A percentile compares a stretch with the other conserved stretches of the same genome.
Evolutionary conservation across 345 rosid species (phyloP).

Genomic region (Schrenkiella parvula): DNA sequence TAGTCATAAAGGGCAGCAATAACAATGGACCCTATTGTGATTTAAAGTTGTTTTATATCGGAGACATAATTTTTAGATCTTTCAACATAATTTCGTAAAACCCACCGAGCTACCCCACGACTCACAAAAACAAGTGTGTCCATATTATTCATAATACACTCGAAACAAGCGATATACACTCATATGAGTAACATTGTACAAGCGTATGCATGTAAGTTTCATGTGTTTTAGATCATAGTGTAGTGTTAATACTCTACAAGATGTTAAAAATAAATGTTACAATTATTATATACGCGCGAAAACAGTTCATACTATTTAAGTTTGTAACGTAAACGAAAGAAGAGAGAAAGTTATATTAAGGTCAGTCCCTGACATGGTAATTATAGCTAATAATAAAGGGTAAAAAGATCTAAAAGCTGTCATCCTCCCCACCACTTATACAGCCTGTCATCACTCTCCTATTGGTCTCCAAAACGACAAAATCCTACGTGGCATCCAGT

Average conservation of each 20-base stretch:
- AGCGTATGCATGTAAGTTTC: no score
- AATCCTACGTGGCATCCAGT: constrained; percentile 40
- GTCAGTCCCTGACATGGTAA: constrained; percentile 36
- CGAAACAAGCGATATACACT: no score
- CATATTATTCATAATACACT: no score
- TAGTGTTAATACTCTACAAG: background rate
- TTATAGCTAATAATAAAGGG: constrained; percentile 26
- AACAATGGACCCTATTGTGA: constrained; percentile 21
- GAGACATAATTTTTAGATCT: background rate
- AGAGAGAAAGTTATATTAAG: background rate
- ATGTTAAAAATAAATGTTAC: background rate
- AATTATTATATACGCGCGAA: background rate
- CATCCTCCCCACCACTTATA: constrained; percentile 39
- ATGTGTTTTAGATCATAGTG: no score
- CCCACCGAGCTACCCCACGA: constrained; percentile 15
- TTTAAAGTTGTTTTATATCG: constrained; percentile 1
- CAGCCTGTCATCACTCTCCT: constrained; percentile 58
- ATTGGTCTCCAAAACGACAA: constrained; percentile 31
- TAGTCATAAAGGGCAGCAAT: constrained; percentile 18
- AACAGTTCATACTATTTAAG: background rate
- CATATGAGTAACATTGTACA: no score
- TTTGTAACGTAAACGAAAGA: background rate
- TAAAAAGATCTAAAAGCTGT: constrained; percentile 40
- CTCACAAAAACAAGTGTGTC: no score
- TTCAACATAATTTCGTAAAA: constrained; percentile 10